A percentile compares a stretch with the other conserved stretches of the same genome.
These are phyloP conservation scores for Camelina sativa DNA, from an alignment of 345 rosid species.

Conservation along the genomic window DNA sequence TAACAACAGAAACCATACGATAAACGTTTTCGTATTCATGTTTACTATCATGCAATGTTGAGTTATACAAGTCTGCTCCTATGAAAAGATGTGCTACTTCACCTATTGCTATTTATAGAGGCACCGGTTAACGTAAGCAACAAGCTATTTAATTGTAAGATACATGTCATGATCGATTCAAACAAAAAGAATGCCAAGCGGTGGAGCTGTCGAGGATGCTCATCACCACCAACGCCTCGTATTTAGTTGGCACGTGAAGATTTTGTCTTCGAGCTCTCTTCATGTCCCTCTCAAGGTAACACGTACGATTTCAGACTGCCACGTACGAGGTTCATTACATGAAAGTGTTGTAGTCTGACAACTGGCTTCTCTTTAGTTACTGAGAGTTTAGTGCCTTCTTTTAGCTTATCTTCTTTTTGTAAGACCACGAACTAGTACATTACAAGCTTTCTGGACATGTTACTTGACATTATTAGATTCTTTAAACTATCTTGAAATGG, in stretches of 20 bases:
- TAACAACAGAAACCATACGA: slow-evolving; percentile 41
- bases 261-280: slow-evolving; percentile 4
- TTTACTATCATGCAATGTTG: slow-evolving; percentile 16
- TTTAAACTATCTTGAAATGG: no score
- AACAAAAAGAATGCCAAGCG: slow-evolving; percentile 12
- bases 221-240: slow-evolving; percentile 2
- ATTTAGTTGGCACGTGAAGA: slow-evolving; percentile 12
- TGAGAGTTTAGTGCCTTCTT: background rate
- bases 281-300: slow-evolving; percentile 21
- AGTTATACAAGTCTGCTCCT: background rate
- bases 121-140: slow-evolving; percentile 10
- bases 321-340: slow-evolving; percentile 17
- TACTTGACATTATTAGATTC: background rate
- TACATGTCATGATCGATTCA: background rate
- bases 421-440: slow-evolving; percentile 1
- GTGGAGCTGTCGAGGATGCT: background rate
- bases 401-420: background rate
- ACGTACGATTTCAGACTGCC: slow-evolving; percentile 29
- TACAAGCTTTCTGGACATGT: background rate
- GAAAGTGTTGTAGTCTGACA: slow-evolving; percentile 1
- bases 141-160: slow-evolving; percentile 7
- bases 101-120: slow-evolving; percentile 23
- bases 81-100: background rate
- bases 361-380: background rate
- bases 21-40: slow-evolving; percentile 29